Conservation (phyloP, 2,329 filamentous ascomycete genomes). For the Exophiala sideris region DNA sequence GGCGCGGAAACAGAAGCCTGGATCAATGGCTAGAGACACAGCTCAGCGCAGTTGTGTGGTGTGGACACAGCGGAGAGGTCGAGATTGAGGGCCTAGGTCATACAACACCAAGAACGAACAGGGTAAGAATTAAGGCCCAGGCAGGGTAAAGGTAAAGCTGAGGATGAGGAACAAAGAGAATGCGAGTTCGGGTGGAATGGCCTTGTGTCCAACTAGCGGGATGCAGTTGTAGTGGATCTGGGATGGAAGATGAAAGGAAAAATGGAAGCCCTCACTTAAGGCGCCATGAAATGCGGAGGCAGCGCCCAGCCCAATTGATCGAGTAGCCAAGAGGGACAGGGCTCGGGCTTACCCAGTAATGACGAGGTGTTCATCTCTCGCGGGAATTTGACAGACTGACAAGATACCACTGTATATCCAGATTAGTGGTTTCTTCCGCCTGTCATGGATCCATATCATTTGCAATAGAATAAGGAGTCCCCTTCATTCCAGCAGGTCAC, state of each 20-base stretch:
- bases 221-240: conserved; percentile 8
- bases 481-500: too few species aligned
- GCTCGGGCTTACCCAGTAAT: too few species aligned
- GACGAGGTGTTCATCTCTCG: too few species aligned
- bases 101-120: neutral
- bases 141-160: neutral
- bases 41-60: neutral
- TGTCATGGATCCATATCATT: too few species aligned
- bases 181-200: neutral
- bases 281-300: conserved; percentile 5
- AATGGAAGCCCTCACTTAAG: conserved; percentile 8
- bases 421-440: too few species aligned
- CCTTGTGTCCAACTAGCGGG: neutral
- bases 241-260: conserved; percentile 8
- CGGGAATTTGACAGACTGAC: too few species aligned
- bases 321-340: too few species aligned
- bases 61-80: neutral
- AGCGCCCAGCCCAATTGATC: too few species aligned
- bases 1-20: neutral
- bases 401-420: too few species aligned
- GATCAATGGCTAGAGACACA: too few species aligned
- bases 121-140: too few species aligned
- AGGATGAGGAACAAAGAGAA: neutral
- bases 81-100: neutral
- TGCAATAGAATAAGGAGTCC: too few species aligned